Evolutionary conservation across 768 basidiomycete species (phyloP).

Genomic region (Tubosaeta sp.): DNA sequence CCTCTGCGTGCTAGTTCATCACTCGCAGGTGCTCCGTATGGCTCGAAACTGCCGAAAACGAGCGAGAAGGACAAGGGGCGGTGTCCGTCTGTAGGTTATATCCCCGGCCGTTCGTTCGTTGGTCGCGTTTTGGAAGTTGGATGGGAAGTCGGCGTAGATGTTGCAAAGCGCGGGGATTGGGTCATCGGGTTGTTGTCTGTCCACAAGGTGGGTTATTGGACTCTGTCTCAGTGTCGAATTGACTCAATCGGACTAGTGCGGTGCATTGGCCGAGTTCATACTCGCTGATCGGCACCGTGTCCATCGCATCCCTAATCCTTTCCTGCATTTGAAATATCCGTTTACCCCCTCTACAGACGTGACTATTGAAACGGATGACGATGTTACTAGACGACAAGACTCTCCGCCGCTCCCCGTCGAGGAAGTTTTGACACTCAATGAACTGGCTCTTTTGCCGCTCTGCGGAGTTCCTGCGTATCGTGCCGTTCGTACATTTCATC

Average conservation of each 20-base stretch:
- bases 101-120: conserved; percentile 85
- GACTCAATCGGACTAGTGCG: conserved; percentile 47
- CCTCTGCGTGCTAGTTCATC: conserved; percentile 11
- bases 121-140: conserved; percentile 82
- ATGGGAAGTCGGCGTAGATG: conserved; percentile 52
- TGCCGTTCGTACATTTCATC: conserved; percentile 65
- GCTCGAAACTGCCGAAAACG: conserved; percentile 15
- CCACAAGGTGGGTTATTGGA: conserved; percentile 57
- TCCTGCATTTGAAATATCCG: conserved; percentile 31
- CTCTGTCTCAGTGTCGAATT: conserved; percentile 5
- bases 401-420: conserved; percentile 6
- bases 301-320: conserved; percentile 65
- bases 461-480: conserved; percentile 80
- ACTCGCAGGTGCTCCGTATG: conserved; percentile 19
- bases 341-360: conserved; percentile 16
- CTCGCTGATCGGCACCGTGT: conserved; percentile 76
- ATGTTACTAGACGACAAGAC: conserved; percentile 9
- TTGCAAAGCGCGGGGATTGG: conserved; percentile 76
- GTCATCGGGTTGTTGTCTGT: conserved; percentile 78
- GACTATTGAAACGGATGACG: conserved; percentile 2
- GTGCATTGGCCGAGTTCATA: conserved; percentile 87
- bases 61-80: conserved; percentile 26
- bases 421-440: conserved; percentile 49
- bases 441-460: conserved; percentile 77
- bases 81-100: conserved; percentile 52